Evolutionary conservation across 495 filamentous ascomycete species (phyloP), one percentile per base, ranked within the genome.

Genomic region (Hypoxylon perforatum): DNA sequence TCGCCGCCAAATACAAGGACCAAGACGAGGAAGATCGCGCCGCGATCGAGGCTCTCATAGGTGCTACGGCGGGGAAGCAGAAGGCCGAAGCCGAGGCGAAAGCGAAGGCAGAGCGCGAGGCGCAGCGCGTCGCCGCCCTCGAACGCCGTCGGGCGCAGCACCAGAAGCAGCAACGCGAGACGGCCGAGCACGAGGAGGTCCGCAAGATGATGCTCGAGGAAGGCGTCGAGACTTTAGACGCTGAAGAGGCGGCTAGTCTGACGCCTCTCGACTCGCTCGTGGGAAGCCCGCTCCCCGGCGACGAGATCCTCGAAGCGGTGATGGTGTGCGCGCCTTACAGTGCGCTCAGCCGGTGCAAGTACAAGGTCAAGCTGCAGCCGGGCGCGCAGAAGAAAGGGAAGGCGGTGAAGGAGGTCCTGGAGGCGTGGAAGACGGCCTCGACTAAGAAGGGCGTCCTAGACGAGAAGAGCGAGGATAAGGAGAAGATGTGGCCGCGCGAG

Each of bases 1-100:
- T 91, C 0, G 92, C 92, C 22, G 78, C 85, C 46, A 98, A 97
- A 78, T 99, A 99, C 76, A 93, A 92, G 30, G 83, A 96, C 69
- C 95, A 99, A 83, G 93, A 97, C 70, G 93, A 96, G 15, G 93
- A 95, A 72, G 95, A 99, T 65, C 91, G 93, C 39, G 86, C 84
- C 33, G 82, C 94, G 1, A 93, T 93, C 55, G 88, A 97, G 72
- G 85, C 86, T 14, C 82, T 97, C 14, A 87, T 97, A 10, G 95
- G 95, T 39, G 88, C 91, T 11, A 80, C 87, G 53, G 86, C 87
- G 1, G 83, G 80, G 0, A 76, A 74, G 10, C 75, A 83, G 67
- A 82, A 83, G 28, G 84, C 80, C 15, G 78, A 84, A 60, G 84
- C 82, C 30, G 83, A 84, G 65, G 84, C 82, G 0, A 78, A 78